Base-by-base conservation (phyloP, 2,329 filamentous ascomycete genomes). In the Xylariomycetidae sp. region DNA sequence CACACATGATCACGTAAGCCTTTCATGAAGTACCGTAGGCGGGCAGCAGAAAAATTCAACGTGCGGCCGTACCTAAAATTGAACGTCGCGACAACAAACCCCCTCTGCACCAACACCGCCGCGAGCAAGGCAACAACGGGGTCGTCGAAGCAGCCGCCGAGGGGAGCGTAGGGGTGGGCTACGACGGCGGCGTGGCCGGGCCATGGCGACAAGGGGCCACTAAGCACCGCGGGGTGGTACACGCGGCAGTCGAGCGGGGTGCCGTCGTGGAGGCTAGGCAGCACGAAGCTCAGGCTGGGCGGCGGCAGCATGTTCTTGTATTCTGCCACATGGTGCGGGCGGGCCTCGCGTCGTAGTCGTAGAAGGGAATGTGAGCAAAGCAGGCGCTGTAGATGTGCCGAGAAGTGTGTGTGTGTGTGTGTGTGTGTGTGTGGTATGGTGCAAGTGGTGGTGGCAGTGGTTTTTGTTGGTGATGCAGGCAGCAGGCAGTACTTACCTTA, bases 101-200 rank as follows among this genome's bases (percentile, higher is more conserved):
- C 85, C 32, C 69, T 62, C 4, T 70, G 64, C n/a, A 94, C 57
- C 28, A 94, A 65, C 37, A 81, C 72, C 2, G 66, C 64, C 1
- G 74, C 76, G 3, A 84, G 61, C 7, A 76, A 65, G n/a, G 75
- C 68, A 1, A 96, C 82, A 1, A 95, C 70, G 0, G 75, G 73
- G 54, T 96, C 89, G 54, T 96, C 85, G 53, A 79, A 92, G 57
- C 68, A 79, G 5, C 90, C 92, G 4, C 92, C 92, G 32, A 96
- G 65, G 0, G 86, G 81, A 20, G 86, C 87, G 54, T 96, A 96
- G 0, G 92, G 90, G 58, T 96, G 92, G 10, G 89, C 89, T 24
- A 96, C 64, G 19, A 55, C 39, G 28, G 72, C 74, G 12, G 67
- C 69, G 43, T 76, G 62, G 30, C 61, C 63, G 25, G 46, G 52